These are phyloP conservation scores for Torulaspora delbrueckii DNA, from an alignment of 805 yeast genomes.

Conservation along the genomic window DNA sequence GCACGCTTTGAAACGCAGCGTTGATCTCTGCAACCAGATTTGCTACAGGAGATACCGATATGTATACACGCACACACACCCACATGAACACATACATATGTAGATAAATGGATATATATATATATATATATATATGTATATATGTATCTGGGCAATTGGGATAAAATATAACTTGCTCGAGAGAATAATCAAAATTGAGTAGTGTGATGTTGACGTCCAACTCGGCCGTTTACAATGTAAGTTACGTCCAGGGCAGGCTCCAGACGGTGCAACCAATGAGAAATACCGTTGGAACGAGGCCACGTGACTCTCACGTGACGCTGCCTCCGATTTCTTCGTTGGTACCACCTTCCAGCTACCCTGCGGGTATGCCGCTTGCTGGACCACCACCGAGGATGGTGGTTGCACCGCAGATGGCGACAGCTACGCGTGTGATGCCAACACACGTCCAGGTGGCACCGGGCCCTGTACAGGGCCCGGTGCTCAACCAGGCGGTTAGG, in stretches of 20 bases:
- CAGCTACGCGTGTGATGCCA: background rate
- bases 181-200: background rate
- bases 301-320: slow-evolving; percentile 5
- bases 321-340: slow-evolving; percentile 14
- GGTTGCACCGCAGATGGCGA: background rate
- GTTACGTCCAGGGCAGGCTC: background rate
- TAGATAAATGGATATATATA: background rate
- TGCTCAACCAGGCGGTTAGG: slow-evolving; percentile 8
- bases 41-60: background rate
- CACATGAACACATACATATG: background rate
- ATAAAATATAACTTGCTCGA: background rate
- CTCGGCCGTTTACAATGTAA: slow-evolving; percentile 1
- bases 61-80: background rate
- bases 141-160: background rate
- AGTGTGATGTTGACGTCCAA: background rate
- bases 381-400: slow-evolving; percentile 1
- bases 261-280: background rate
- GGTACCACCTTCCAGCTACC: slow-evolving; percentile 13
- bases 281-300: background rate
- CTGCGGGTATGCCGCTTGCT: slow-evolving; percentile 6
- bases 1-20: slow-evolving; percentile 1
- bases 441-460: slow-evolving; percentile 5
- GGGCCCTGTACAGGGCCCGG: background rate
- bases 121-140: background rate
- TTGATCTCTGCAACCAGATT: background rate